These are phyloP conservation scores for Fusarium sp. DNA, from an alignment of 2,329 filamentous ascomycete genomes.

Conservation along the genomic window DNA sequence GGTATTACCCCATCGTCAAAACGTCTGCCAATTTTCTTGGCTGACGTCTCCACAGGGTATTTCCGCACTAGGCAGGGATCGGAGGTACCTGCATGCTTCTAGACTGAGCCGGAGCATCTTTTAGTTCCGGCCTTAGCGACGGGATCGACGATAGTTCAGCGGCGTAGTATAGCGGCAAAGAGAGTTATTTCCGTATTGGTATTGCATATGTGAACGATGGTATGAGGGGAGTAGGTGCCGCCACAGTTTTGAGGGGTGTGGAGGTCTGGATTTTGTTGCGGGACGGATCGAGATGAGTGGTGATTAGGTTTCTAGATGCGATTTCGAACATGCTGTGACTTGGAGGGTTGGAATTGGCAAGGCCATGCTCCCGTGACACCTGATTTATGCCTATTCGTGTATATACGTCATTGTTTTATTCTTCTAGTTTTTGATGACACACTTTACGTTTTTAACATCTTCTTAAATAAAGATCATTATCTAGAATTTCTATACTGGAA, in stretches of 20 bases:
- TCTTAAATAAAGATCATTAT: too few relatives aligned
- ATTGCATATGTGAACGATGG: neutral
- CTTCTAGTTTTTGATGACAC: too few relatives aligned
- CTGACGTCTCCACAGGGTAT: slow-evolving; percentile 9
- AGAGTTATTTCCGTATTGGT: neutral
- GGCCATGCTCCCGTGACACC: too few relatives aligned
- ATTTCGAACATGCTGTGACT: too few relatives aligned
- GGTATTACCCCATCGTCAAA: neutral
- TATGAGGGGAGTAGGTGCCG: neutral
- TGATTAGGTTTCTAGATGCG: too few relatives aligned
- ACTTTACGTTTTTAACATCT: too few relatives aligned
- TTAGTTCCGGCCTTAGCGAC: slow-evolving; percentile 3
- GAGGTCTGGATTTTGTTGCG: neutral
- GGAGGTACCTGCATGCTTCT: slow-evolving; percentile 19
- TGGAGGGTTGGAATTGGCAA: too few relatives aligned
- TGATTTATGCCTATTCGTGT: too few relatives aligned
- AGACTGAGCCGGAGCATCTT: slow-evolving; percentile 2
- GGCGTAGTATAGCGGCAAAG: neutral
- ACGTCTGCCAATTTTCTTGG: slow-evolving; percentile 21
- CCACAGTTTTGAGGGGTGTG: neutral
- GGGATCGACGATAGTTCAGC: neutral
- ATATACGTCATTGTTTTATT: too few relatives aligned
- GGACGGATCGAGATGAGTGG: neutral
- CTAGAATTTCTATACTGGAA: too few relatives aligned
- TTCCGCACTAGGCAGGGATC: neutral